phyloP scores from a whole-genome alignment of 2,329 filamentous ascomycete species.

The Fusarium poae region DNA sequence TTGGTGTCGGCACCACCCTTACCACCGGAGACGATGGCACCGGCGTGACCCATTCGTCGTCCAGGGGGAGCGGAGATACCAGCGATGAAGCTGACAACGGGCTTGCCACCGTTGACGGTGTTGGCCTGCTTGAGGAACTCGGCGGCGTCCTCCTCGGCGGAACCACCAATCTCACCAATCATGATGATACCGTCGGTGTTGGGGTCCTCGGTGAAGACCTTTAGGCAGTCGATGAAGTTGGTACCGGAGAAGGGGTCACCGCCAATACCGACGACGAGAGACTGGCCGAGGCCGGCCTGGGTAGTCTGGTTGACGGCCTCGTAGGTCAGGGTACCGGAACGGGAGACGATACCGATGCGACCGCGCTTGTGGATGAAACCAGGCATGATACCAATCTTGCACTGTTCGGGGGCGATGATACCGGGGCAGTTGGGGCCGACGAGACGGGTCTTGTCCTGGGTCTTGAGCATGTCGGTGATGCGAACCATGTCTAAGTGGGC shows the following conservation, averaged over 20 bases:
- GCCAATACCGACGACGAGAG: conserved; percentile 96
- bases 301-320: conserved; percentile 99
- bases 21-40: conserved; percentile 96
- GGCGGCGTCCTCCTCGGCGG: conserved; percentile 96
- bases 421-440: conserved; percentile 98
- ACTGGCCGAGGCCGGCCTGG: conserved; percentile 95
- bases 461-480: conserved; percentile 98
- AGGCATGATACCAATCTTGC: conserved; percentile 99
- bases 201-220: conserved; percentile 94
- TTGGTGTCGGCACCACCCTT: conserved; percentile 99
- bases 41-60: conserved; percentile 97
- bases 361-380: conserved; percentile 99
- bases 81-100: conserved; percentile 97
- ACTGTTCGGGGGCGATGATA: conserved; percentile 94
- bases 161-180: conserved; percentile 99
- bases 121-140: conserved; percentile 96
- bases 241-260: conserved; percentile 99
- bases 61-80: conserved; percentile 97
- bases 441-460: conserved; percentile 95
- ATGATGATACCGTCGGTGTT: conserved; percentile 99
- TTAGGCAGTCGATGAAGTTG: conserved; percentile 99
- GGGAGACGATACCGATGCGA: conserved; percentile 97
- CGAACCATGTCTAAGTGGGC: conserved; percentile 88
- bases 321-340: conserved; percentile 98
- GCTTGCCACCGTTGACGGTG: conserved; percentile 86